Evolutionary conservation across 2,329 filamentous ascomycete species (phyloP).

Genomic region (Alternaria novae-zelandiae): DNA sequence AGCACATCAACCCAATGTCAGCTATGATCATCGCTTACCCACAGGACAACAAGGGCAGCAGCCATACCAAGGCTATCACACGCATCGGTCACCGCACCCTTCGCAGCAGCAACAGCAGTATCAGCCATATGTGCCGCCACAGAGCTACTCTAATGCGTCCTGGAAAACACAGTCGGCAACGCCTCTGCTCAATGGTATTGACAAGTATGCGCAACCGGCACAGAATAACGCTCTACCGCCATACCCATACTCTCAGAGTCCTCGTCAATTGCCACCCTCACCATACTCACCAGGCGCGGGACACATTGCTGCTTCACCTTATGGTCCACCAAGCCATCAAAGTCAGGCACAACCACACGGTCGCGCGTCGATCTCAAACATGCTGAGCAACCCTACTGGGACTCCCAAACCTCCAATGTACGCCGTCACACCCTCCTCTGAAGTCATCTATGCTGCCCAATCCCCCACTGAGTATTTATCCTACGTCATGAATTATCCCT

Average conservation of each 20-base stretch:
- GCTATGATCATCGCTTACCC: constrained; percentile 40
- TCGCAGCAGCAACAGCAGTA: constrained; percentile 27
- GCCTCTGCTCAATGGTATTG: constrained; percentile 29
- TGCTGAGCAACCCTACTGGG: constrained; percentile 37
- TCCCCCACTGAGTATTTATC: constrained; percentile 49
- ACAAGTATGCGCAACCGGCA: constrained; percentile 36
- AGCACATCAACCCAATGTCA: constrained; percentile 47
- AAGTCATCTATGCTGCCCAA: constrained; percentile 46
- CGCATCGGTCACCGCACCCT: constrained; percentile 25
- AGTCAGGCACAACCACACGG: constrained; percentile 39
- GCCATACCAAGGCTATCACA: constrained; percentile 25
- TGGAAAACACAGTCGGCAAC: constrained; percentile 35
- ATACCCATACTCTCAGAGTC: constrained; percentile 34
- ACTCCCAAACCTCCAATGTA: constrained; percentile 48
- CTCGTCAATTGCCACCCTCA: constrained; percentile 27
- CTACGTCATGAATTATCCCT: constrained; percentile 54
- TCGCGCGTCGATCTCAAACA: constrained; percentile 42
- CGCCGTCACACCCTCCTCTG: constrained; percentile 44
- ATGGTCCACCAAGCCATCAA: constrained; percentile 22
- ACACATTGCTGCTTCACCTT: constrained; percentile 15
- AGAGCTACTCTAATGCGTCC: constrained; percentile 26
- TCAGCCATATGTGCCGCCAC: constrained; percentile 38
- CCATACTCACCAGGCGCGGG: constrained; percentile 27
- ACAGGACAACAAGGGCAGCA: constrained; percentile 32
- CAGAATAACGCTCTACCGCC: constrained; percentile 26